Base-by-base conservation (phyloP, 106 monocot species). In the Dioscorea zingiberensis region DNA sequence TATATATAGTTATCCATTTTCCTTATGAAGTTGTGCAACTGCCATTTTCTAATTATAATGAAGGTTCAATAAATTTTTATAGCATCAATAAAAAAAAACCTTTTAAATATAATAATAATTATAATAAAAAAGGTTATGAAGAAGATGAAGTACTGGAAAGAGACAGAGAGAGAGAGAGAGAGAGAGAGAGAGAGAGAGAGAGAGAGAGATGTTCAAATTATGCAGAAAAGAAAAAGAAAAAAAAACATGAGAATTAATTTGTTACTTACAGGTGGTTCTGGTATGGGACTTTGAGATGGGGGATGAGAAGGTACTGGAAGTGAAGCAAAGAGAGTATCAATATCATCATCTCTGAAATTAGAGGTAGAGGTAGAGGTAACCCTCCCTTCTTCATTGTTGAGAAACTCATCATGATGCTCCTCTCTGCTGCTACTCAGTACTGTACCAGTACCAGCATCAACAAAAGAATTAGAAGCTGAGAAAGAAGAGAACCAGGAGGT, bases 231-330 rank as follows among this genome's bases (percentile, higher is more conserved):
- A 21, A 49, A 47, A 32, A 17, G 44, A 32, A 32, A 21, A 62
- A 38, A 21, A 38, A 12, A 18, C 8, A 7, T 32, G 27, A 62
- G 30, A 19, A 16, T n/a, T n/a, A 38, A 44, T 6, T 38, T 15
- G n/a, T n/a, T n/a, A n/a, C 78, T 62, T 62, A 78, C 78, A 14
- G 67, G 62, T 16, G 67, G 62, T 16, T 62, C 55, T 15, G 72
- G 63, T 0, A 67, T 62, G 1, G 68, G 54, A 6, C 21, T 24
- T 27, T 62, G 63, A 19, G 54, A 8, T 38, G 38, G 38, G 0
- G 38, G 10, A 1, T 8, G 10, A 38, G 38, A 27, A 21, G 62
- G 51, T 19, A n/a, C n/a, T n/a, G 17, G 4, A 19, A 60, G 48
- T 13, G 30, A 25, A 6, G 44, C 61, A 0, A 16, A 4, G 51